phyloP scores from a whole-genome alignment of 441 rosid species.

The Theobroma grandiflorum region DNA sequence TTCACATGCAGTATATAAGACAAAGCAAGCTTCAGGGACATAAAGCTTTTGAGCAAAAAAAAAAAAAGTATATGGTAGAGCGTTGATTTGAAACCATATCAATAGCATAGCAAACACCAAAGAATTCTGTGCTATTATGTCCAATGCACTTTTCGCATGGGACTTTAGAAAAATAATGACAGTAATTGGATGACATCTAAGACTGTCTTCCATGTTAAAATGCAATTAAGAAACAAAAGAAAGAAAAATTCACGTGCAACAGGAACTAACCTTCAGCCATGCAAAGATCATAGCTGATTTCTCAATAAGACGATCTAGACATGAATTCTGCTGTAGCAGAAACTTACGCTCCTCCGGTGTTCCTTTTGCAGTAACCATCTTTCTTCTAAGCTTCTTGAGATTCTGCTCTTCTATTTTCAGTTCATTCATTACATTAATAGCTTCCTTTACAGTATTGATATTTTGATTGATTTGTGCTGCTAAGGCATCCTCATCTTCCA shows the following conservation, averaged over 20 bases:
- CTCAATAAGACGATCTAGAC: constrained; percentile 86
- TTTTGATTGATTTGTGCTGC: constrained; percentile 69
- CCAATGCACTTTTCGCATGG: constrained; percentile 4
- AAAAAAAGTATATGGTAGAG: not conserved
- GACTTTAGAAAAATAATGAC: not conserved
- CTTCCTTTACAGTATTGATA: constrained; percentile 70
- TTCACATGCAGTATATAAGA: not conserved
- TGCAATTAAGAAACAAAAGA: constrained; percentile 1
- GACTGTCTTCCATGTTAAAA: not conserved
- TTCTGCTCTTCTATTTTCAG: constrained; percentile 80
- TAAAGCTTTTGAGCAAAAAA: not conserved
- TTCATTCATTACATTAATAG: constrained; percentile 73
- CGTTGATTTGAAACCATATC: not conserved
- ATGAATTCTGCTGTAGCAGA: constrained; percentile 66
- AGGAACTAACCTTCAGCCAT: constrained; percentile 75
- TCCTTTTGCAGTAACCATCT: constrained; percentile 59
- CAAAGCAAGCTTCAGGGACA: not conserved
- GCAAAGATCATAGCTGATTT: constrained; percentile 75
- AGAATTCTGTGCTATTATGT: not conserved
- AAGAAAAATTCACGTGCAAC: not conserved
- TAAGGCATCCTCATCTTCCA: constrained; percentile 94
- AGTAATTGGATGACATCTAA: not conserved
- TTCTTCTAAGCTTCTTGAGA: constrained; percentile 80
- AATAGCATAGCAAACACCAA: not conserved
- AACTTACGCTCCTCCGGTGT: constrained; percentile 67